Percentiles rank a stretch among this genome's conserved stretches.
These are phyloP conservation scores for Domatiomyces catenatus DNA, from an alignment of 2,329 filamentous ascomycete genomes.

Conservation along the genomic window DNA sequence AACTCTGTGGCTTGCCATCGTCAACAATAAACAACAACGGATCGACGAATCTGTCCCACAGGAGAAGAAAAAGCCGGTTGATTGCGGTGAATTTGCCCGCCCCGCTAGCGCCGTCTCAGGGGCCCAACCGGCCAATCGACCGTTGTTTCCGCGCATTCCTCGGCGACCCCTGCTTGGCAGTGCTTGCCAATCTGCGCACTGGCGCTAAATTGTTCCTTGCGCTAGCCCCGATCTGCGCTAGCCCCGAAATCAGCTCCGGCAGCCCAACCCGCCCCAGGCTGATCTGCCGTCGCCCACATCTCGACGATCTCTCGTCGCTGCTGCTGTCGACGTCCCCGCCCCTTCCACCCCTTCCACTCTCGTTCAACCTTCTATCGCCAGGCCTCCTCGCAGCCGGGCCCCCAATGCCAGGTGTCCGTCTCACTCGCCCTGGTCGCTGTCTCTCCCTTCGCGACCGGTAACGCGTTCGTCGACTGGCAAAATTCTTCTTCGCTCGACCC, in stretches of 20 bases:
- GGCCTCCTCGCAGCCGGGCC: constrained; percentile 12
- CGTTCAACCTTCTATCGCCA: constrained; percentile 1
- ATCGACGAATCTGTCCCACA: background rate
- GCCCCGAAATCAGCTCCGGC: background rate
- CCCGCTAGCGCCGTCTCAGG: background rate
- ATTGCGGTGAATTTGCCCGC: background rate
- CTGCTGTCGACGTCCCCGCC: background rate
- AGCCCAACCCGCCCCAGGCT: background rate
- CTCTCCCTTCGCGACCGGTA: constrained; percentile 17
- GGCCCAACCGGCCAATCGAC: background rate
- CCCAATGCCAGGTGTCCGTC: constrained; percentile 17
- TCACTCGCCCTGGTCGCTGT: constrained; percentile 19
- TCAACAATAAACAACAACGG: background rate
- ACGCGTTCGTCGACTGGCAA: constrained; percentile 12
- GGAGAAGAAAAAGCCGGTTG: background rate
- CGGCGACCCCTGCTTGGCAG: background rate
- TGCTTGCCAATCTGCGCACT: background rate
- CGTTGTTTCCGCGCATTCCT: background rate
- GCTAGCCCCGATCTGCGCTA: background rate
- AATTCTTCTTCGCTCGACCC: constrained; percentile 1
- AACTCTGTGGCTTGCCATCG: background rate
- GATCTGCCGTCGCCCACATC: background rate
- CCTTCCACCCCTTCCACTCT: background rate
- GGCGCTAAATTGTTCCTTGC: background rate
- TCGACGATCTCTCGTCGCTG: constrained; percentile 1